These are phyloP conservation scores for Solanum rostratum DNA, from an alignment of 257 asterid species.

Conservation along the genomic window DNA sequence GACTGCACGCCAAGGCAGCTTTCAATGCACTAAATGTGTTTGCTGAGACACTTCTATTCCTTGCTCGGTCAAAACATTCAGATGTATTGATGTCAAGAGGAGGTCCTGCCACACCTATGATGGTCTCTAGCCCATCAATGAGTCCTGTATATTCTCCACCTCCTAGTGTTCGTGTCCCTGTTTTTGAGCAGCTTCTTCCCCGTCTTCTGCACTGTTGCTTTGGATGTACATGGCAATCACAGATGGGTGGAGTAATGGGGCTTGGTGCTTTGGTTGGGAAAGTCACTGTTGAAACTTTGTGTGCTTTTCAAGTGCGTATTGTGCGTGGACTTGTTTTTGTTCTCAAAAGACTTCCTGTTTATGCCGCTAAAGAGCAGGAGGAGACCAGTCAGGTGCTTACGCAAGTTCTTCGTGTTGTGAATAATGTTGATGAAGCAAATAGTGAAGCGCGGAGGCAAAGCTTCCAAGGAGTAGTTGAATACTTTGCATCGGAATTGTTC, in stretches of 20 bases:
- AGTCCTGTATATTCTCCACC: constrained; percentile 98
- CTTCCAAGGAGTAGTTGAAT: constrained; percentile 93
- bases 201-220: constrained; percentile 91
- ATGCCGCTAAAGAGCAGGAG: constrained; percentile 93
- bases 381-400: constrained; percentile 97
- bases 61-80: constrained; percentile 81
- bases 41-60: constrained; percentile 80
- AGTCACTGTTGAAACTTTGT: constrained; percentile 83
- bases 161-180: constrained; percentile 85
- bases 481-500: constrained; percentile 82
- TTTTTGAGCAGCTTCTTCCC: constrained; percentile 96
- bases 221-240: constrained; percentile 96
- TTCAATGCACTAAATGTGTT: constrained; percentile 65
- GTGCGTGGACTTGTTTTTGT: constrained; percentile 89
- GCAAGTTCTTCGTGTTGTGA: constrained; percentile 94
- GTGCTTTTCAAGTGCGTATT: constrained; percentile 75
- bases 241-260: constrained; percentile 97
- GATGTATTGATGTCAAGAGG: constrained; percentile 70
- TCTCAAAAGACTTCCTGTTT: constrained; percentile 89
- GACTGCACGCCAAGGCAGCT: constrained; percentile 92
- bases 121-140: constrained; percentile 97
- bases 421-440: constrained; percentile 94
- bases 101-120: constrained; percentile 95
- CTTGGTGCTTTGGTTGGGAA: constrained; percentile 96
- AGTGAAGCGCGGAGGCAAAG: constrained; percentile 91